Base-by-base conservation (phyloP, 306 rosid genomes). In the Fragaria iinumae region DNA sequence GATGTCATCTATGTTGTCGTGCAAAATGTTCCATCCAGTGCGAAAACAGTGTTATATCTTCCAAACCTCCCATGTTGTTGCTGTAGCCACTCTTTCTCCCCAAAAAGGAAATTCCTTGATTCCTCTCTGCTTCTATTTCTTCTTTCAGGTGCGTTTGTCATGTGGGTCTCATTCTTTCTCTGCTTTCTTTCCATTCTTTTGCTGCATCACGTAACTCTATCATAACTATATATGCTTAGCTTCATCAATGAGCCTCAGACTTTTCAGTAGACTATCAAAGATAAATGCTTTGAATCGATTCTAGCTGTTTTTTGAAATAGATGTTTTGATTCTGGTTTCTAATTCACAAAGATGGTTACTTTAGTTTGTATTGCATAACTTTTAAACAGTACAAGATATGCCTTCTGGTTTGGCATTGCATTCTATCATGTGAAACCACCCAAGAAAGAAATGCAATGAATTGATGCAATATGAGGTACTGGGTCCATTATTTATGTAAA, bases 401-500 rank as follows among this genome's bases (percentile, higher is more conserved):
- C 8, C 39, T 62, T 13, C n/a, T 62, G n/a, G 21, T 32, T 63
- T 63, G 68, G 68, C 70, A 66, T 38, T 66, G 70, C 48, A 66
- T 66, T 66, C 20, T 8, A 38, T 36, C 68, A 63, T 1, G 3
- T 63, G 68, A 63, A 32, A 32, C 18, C 9, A 66, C 70, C 47
- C 70, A 18, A 66, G 16, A 66, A 66, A 34, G 25, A 34, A 6
- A 27, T 16, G 3, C 29, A 60, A 55, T 27, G 2, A 60, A 7
- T 0, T 32, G 65, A 32, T 63, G 44, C 36, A 34, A 56, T 29
- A 65, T 16, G 23, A 18, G 21, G 69, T 64, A 34, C n/a, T 34
- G 69, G 69, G 23, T 34, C 11, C 0, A 8, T 13, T 12, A 27
- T 16, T 0, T 27, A 13, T 25, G 38, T 12, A 11, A 16, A 62